Base-by-base conservation (phyloP, 306 rosid species). In the Purshia tridentata region DNA sequence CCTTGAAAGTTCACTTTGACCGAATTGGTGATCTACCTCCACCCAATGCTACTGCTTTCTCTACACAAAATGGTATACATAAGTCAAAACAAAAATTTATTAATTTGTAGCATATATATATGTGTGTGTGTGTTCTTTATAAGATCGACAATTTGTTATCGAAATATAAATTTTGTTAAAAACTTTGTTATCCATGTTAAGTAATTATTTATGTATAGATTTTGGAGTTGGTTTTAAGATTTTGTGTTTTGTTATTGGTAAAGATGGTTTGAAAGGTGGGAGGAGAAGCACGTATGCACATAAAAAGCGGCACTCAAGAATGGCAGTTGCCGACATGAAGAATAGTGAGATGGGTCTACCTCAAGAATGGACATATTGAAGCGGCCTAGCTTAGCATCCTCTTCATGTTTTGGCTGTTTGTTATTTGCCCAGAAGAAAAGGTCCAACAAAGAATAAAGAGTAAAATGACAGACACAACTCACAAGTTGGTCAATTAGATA, bases 351-450 rank as follows among this genome's bases (percentile, higher is more conserved):
- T 74, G 70, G 76, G 79, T 44, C 85, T 94, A 62, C 98, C 98
- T 55, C 88, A 80, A 52, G 97, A 94, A 48, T 94, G 98, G 98
- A 89, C 96, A 0, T 94, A 93, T 73, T 93, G 77, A 88, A 10
- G 20, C 45, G 4, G 56, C 7, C 16, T 14, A 4, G 22, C 69
- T 44, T 53, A 55, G 8, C 53, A 16, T 14, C 9, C 6, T 8
- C 47, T 13, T 64, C 23, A 41, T 18, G 45, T 73, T 73, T 60
- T 73, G 82, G 78, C 70, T 29, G 19, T 14, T 54, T 57, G n/a
- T 44, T 52, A 66, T 57, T 53, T 3, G 20, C 14, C 3, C 57
- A 41, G 18, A 45, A 35, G 52, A 47, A 57, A 23, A 22, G 14
- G 70, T 46, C 67, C 42, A 70, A 53, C 47, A 56, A 56, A 15